Base-by-base conservation (phyloP, 495 filamentous ascomycete genomes). In the Pyronema domesticum region DNA sequence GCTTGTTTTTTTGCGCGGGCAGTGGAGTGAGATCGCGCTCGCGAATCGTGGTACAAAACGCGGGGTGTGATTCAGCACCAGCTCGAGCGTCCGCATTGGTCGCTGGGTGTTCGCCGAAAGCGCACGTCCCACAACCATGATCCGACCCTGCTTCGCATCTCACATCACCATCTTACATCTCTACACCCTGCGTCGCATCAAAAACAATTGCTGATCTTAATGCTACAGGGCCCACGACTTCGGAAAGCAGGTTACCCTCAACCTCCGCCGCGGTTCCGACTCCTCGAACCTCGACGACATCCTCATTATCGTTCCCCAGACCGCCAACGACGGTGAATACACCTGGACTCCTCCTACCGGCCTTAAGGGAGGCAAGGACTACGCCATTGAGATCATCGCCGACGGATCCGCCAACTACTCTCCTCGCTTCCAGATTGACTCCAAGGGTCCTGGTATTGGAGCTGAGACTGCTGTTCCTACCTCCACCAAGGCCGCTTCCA, bases 321-420 rank as follows among this genome's bases (percentile, higher is more conserved):
- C 80, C 60, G 47, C 63, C 46, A 82, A 83, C 71, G 69, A 68
- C 44, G 80, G 80, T 57, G 69, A 64, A 56, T 80, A 69, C 70
- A 73, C 71, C 55, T 81, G 78, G 75, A 68, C 66, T n/a, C 68
- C 74, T 7, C 69, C 70, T 42, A 52, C 67, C 46, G 54, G 68
- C 48, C 65, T 76, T 46, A 65, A 66, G 36, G 66, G 63, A 55
- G 68, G 71, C 54, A 62, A 62, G 18, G 73, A 77, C 64, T 81
- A 81, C 69, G 73, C 78, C 35, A 69, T 82, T 53, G 68, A 79
- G 59, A 83, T 81, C 54, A 63, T 76, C 56, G 62, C 68, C 57
- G 77, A 75, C 58, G 47, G 45, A 3, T 64, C 79, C 60, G 33
- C 66, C 3, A 82, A 83, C 69, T 83, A 77, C 69, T 73, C 76